phyloP scores from a whole-genome alignment of 768 basidiomycete species.

The Panaeolus papilionaceus region DNA sequence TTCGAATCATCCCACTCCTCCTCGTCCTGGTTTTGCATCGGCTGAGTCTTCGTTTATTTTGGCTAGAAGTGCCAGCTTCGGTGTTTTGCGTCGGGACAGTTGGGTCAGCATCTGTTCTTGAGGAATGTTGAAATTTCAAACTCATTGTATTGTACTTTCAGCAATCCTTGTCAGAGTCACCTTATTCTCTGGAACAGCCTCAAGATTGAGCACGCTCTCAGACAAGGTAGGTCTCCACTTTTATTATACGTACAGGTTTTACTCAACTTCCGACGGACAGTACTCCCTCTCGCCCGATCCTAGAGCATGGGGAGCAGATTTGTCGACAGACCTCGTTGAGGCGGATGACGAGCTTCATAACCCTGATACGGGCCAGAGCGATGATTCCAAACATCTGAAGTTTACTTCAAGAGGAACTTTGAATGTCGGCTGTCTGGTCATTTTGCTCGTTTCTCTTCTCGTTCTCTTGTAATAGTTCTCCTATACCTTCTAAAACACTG shows the following conservation, averaged over 20 bases:
- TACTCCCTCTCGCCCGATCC: slow-evolving; percentile 73
- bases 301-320: slow-evolving; percentile 65
- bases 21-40: slow-evolving; percentile 37
- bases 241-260: not conserved
- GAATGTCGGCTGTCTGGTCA: slow-evolving; percentile 73
- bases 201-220: slow-evolving; percentile 48
- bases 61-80: slow-evolving; percentile 39
- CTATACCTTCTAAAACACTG: not conserved
- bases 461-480: slow-evolving; percentile 61
- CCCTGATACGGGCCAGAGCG: slow-evolving; percentile 48
- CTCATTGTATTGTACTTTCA: slow-evolving; percentile 16
- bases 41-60: slow-evolving; percentile 39
- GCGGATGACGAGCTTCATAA: slow-evolving; percentile 79
- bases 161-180: slow-evolving; percentile 46
- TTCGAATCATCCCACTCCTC: slow-evolving; percentile 30
- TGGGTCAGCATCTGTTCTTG: slow-evolving; percentile 37
- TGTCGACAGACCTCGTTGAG: slow-evolving; percentile 61
- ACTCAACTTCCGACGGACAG: slow-evolving; percentile 38
- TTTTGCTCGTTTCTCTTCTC: slow-evolving; percentile 50
- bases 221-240: slow-evolving; percentile 43
- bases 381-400: slow-evolving; percentile 44
- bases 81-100: slow-evolving; percentile 47
- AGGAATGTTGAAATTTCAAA: not conserved
- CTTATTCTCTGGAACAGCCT: slow-evolving; percentile 50
- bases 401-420: slow-evolving; percentile 67